A percentile compares a stretch with the other conserved stretches of the same genome.
Evolutionary conservation across 768 basidiomycete genomes (phyloP).

Genomic region (Tremella mesenterica): DNA sequence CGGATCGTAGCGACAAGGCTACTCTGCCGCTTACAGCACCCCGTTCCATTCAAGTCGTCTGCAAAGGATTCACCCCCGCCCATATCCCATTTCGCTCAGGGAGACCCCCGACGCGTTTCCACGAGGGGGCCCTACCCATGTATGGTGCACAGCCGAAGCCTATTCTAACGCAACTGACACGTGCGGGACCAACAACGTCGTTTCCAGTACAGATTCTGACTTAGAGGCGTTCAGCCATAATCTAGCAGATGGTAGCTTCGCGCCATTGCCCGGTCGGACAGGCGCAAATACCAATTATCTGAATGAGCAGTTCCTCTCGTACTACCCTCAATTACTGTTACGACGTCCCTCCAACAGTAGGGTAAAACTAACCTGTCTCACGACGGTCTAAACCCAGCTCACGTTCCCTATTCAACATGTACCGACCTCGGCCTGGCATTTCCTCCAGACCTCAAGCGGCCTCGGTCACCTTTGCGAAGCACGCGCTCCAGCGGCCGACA

Average conservation of each 20-base stretch:
- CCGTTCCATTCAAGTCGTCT: constrained; percentile 69
- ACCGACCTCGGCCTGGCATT: too few species aligned
- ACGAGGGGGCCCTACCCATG: constrained; percentile 48
- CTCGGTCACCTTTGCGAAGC: too few species aligned
- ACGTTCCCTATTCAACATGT: constrained; percentile 61
- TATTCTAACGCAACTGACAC: constrained; percentile 59
- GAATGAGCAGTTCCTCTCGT: constrained; percentile 75
- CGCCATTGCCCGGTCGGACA: constrained; percentile 69
- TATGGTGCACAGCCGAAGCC: constrained; percentile 64
- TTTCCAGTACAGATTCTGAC: constrained; percentile 71
- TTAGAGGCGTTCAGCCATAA: constrained; percentile 80
- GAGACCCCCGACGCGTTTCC: constrained; percentile 54
- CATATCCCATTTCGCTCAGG: constrained; percentile 59
- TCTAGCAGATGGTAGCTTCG: constrained; percentile 74
- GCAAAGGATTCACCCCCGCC: constrained; percentile 66
- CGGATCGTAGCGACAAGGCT: constrained; percentile 70
- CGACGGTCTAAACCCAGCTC: constrained; percentile 68
- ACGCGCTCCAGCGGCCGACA: too few species aligned
- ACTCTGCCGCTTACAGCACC: constrained; percentile 69
- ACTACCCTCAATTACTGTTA: constrained; percentile 72
- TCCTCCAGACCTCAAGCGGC: too few species aligned
- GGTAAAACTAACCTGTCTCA: constrained; percentile 81
- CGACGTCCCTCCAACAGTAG: constrained; percentile 68
- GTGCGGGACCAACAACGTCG: constrained; percentile 62
- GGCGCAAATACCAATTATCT: constrained; percentile 73